Evolutionary conservation across 148 eudicot genomes (phyloP).

Genomic region (Cornus kousa): DNA sequence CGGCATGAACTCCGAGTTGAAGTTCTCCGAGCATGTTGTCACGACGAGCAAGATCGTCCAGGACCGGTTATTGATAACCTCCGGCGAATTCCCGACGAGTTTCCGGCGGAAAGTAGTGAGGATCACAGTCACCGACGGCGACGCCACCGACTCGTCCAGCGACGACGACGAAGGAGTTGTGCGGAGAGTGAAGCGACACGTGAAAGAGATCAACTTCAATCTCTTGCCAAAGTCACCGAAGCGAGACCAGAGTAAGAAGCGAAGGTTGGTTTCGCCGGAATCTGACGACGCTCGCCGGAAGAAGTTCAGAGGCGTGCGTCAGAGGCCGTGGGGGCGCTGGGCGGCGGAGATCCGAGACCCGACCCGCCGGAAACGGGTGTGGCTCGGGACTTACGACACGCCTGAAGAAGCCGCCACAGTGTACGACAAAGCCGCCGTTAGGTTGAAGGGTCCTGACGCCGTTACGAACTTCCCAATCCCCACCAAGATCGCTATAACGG

Average conservation of each 20-base stretch:
- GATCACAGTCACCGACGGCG: constrained; percentile 35
- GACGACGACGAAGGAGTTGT: constrained; percentile 25
- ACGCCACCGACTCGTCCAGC: constrained; percentile 42
- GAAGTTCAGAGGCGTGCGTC: constrained; percentile 42
- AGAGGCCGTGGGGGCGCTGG: constrained; percentile 51
- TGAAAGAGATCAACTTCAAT: constrained; percentile 27
- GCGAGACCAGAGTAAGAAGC: neutral
- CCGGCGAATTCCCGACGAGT: neutral
- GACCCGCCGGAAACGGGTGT: constrained; percentile 38
- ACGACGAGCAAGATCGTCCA: constrained; percentile 13
- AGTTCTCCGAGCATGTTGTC: constrained; percentile 23
- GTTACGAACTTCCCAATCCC: constrained; percentile 35
- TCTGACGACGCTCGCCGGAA: constrained; percentile 11
- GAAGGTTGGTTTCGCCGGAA: constrained; percentile 5
- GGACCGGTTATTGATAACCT: neutral
- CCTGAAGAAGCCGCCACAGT: constrained; percentile 53
- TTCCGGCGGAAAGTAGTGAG: constrained; percentile 18
- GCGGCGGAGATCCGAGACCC: constrained; percentile 64
- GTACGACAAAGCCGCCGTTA: constrained; percentile 49
- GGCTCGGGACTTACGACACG: constrained; percentile 55
- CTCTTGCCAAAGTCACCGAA: neutral
- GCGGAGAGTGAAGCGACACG: constrained; percentile 22
- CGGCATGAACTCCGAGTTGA: constrained; percentile 12
- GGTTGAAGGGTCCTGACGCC: constrained; percentile 38
- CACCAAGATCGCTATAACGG: neutral